Percentiles rank a stretch among this genome's conserved stretches.
phyloP scores from a whole-genome alignment of 148 eudicot species.

The Chenopodium berlandieri region DNA sequence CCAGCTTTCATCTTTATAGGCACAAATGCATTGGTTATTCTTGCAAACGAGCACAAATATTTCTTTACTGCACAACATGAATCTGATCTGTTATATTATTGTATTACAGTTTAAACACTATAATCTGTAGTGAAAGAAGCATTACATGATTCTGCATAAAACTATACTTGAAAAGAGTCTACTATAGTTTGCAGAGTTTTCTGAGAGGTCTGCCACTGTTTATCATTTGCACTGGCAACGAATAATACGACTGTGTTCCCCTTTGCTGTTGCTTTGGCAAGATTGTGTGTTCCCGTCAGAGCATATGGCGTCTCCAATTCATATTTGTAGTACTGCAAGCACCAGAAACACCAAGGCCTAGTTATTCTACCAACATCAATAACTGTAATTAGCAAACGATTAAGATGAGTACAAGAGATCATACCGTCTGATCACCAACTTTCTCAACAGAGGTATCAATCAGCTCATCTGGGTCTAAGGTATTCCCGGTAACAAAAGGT shows the following conservation, averaged over 20 bases:
- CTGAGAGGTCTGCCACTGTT: slow-evolving; percentile 80
- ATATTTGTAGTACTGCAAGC: slow-evolving; percentile 86
- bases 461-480: slow-evolving; percentile 76
- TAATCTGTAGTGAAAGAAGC: background rate
- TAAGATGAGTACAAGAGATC: background rate
- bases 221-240: slow-evolving; percentile 91
- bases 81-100: slow-evolving; percentile 8
- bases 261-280: slow-evolving; percentile 93
- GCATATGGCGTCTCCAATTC: slow-evolving; percentile 92
- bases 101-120: slow-evolving; percentile 6
- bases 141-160: background rate
- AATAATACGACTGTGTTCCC: slow-evolving; percentile 81
- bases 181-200: slow-evolving; percentile 70
- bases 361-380: background rate
- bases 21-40: background rate
- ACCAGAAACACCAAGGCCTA: slow-evolving; percentile 8
- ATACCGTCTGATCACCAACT: slow-evolving; percentile 78
- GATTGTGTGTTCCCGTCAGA: slow-evolving; percentile 83
- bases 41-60: background rate
- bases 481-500: slow-evolving; percentile 89
- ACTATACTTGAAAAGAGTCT: slow-evolving; percentile 74
- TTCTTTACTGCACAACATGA: background rate
- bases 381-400: background rate
- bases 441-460: slow-evolving; percentile 74
- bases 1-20: background rate